Conservation (phyloP, 2,329 filamentous ascomycete species). For the Drechmeria coniospora region DNA sequence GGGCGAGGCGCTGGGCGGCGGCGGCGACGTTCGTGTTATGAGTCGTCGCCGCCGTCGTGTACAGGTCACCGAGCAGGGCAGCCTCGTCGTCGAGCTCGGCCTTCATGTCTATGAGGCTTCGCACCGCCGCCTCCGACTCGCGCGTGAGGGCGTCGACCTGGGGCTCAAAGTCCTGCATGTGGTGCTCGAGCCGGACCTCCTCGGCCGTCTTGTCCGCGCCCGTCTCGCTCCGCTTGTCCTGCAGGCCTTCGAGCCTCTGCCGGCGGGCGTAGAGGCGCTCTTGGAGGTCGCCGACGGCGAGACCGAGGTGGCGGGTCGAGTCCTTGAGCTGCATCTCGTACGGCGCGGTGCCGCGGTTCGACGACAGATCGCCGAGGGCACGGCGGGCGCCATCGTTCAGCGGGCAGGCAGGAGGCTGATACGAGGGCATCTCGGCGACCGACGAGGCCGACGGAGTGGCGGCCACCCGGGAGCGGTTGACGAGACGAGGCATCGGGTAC, state of each 20-base stretch:
- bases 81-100: conserved; percentile 34
- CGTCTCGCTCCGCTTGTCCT: conserved; percentile 20
- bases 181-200: conserved; percentile 21
- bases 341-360: conserved; percentile 21
- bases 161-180: conserved; percentile 22
- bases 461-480: conserved; percentile 11
- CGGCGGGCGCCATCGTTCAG: conserved; percentile 24
- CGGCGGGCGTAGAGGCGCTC: conserved; percentile 26
- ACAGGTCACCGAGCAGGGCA: conserved; percentile 21
- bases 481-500: conserved; percentile 17
- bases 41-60: conserved; percentile 7
- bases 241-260: conserved; percentile 15
- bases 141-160: conserved; percentile 26
- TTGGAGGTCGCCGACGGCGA: conserved; percentile 32
- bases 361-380: conserved; percentile 26
- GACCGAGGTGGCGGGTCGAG: conserved; percentile 26
- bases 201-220: conserved; percentile 19
- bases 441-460: conserved; percentile 6
- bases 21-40: conserved; percentile 4
- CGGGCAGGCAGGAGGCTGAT: conserved; percentile 31
- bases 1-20: conserved; percentile 3
- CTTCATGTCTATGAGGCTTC: conserved; percentile 32
- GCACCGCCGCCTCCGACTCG: conserved; percentile 29
- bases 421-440: conserved; percentile 26
- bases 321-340: conserved; percentile 32